Evolutionary conservation across 106 monocot species (phyloP), one percentile per base, ranked within the genome.

Genomic region (Xerophyta viscosa): DNA sequence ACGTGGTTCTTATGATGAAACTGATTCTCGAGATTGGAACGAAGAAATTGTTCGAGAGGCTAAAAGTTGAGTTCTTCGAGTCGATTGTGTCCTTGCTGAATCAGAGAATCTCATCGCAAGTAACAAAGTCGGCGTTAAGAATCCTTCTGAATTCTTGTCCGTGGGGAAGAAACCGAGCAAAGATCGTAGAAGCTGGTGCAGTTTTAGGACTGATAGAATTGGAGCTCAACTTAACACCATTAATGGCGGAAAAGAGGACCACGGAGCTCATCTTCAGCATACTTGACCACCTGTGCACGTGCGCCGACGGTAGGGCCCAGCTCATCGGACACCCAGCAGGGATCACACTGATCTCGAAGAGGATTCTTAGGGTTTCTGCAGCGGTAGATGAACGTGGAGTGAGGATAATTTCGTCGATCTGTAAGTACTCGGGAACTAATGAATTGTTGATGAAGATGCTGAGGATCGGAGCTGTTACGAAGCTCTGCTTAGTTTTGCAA

Each of bases 281-380:
- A 15, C 37, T 86, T 29, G 78, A 81, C 12, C 54, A 56, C 20
- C 44, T 92, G 6, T 86, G 86, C 50, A 37, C 62, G 7, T 92
- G 86, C 52, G 72, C 91, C 0, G 86, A 91, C 30, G 91, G 86
- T 28, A 63, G 91, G 56, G 63, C 66, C 20, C 72, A 71, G 75
- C 62, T 92, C 2, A 37, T 66, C 0, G 44, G 62, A 14, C 86
- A 92, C 23, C 62, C 75, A 24, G 82, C 72, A 2, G 91, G 86
- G 12, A 29, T 92, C 1, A 75, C 91, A 2, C 61, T 79, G 45
- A 75, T 92, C 37, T 24, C 70, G 33, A 79, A 67, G 76, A 92
- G 63, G 76, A 45, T 77, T 8, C 29, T 78, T 1, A 66, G 72
- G 68, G 75, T 85, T 22, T 82, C 86, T 41, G 12, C 47, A 9